Conservation (phyloP, 495 filamentous ascomycete genomes). For the Annulohypoxylon bovei region DNA sequence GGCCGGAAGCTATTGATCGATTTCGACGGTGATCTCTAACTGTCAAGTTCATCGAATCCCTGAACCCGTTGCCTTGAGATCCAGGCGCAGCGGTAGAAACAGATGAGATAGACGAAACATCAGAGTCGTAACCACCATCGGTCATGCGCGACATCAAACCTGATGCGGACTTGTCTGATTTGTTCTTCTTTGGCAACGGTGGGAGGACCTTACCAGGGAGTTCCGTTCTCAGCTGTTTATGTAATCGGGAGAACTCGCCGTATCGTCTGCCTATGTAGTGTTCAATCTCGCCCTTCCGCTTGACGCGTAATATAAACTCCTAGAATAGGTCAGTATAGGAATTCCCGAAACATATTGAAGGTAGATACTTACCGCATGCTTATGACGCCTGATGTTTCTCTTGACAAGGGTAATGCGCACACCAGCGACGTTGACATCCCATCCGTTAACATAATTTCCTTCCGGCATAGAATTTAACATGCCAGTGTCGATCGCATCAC, state of each 20-base stretch:
- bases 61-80: slow-evolving; percentile 38
- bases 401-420: slow-evolving; percentile 83
- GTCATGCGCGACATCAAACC: slow-evolving; percentile 57
- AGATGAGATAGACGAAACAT: slow-evolving; percentile 81
- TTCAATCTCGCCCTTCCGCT: slow-evolving; percentile 73
- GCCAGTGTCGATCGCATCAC: slow-evolving; percentile 89
- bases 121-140: slow-evolving; percentile 70
- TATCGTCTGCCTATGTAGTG: slow-evolving; percentile 85
- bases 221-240: slow-evolving; percentile 82
- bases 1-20: slow-evolving; percentile 45
- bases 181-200: slow-evolving; percentile 89
- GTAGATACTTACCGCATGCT: slow-evolving; percentile 79
- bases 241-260: slow-evolving; percentile 83
- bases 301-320: slow-evolving; percentile 92
- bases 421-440: slow-evolving; percentile 96
- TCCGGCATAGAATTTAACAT: slow-evolving; percentile 86
- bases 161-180: slow-evolving; percentile 70
- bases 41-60: slow-evolving; percentile 50
- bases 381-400: slow-evolving; percentile 88
- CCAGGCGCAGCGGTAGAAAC: slow-evolving; percentile 63
- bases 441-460: slow-evolving; percentile 89
- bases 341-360: not conserved
- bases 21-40: slow-evolving; percentile 52
- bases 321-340: slow-evolving; percentile 48
- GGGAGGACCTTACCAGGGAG: slow-evolving; percentile 92